Conservation (phyloP, 129 eudicot genomes). For the Saussurea involucrata region DNA sequence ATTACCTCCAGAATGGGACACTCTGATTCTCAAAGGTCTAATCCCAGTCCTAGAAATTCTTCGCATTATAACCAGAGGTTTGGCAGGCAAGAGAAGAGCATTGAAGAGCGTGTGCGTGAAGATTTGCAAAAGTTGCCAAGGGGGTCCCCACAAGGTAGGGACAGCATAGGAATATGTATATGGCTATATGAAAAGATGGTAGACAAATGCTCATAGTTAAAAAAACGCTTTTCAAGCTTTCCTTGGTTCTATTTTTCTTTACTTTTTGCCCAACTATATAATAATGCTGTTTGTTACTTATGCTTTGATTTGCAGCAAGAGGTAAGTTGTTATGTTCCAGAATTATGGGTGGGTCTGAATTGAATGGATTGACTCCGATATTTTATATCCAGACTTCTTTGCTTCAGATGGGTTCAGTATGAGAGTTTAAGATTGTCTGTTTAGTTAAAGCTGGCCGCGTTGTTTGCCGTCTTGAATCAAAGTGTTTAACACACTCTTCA, state of each 20-base stretch:
- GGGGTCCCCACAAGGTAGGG: conserved; percentile 56
- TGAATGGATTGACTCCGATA: conserved; percentile 32
- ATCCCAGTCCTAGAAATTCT: conserved; percentile 33
- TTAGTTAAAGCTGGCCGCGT: conserved; percentile 45
- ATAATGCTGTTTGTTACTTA: conserved; percentile 45
- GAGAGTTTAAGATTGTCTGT: conserved; percentile 47
- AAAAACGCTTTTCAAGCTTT: too few relatives aligned
- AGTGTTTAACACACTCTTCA: conserved; percentile 76
- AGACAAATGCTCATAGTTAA: not conserved
- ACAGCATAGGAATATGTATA: conserved; percentile 32
- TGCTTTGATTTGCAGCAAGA: conserved; percentile 69
- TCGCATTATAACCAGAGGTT: conserved; percentile 44
- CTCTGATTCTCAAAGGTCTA: conserved; percentile 69
- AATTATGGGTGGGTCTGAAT: conserved; percentile 63
- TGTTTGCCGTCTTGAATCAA: conserved; percentile 45
- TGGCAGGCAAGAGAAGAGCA: conserved; percentile 66
- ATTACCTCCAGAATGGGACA: conserved; percentile 45
- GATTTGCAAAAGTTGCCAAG: conserved; percentile 64
- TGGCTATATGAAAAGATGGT: conserved; percentile 12
- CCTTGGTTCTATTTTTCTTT: too few relatives aligned
- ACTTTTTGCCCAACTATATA: not conserved
- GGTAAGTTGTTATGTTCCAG: conserved; percentile 93
- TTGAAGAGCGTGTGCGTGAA: conserved; percentile 70
- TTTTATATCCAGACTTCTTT: conserved; percentile 37
- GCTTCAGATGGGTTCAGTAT: conserved; percentile 39